Evolutionary conservation across 768 basidiomycete species (phyloP).

Genomic region (Hydnomerulius pinastri): DNA sequence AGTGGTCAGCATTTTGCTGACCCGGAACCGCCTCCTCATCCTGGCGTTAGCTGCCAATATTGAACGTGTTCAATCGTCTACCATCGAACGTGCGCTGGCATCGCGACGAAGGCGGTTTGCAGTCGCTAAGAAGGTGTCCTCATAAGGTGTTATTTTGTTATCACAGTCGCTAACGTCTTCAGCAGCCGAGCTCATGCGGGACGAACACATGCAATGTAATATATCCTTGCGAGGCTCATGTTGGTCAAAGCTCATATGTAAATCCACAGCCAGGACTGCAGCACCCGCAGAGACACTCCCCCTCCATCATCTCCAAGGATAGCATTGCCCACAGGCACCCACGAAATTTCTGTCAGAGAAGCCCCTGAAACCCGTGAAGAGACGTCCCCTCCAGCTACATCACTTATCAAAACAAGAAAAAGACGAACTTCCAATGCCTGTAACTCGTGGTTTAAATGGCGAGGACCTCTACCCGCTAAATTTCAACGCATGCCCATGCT

Average conservation of each 20-base stretch:
- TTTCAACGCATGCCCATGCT: neutral
- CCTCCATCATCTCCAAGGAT: too few species aligned
- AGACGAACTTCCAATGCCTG: neutral
- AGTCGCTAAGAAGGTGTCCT: conserved; percentile 5
- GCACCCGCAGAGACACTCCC: too few species aligned
- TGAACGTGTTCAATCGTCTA: conserved; percentile 18
- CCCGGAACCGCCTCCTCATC: neutral
- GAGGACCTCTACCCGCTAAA: conserved; percentile 15
- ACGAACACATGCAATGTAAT: neutral
- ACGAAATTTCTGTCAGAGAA: neutral
- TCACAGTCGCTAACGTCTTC: neutral
- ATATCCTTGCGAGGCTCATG: neutral
- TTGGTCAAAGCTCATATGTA: neutral
- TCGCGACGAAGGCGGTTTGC: neutral
- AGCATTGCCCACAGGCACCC: too few species aligned
- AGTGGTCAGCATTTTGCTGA: conserved; percentile 1
- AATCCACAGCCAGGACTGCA: neutral
- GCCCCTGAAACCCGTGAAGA: neutral
- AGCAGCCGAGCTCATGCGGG: neutral
- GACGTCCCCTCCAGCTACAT: too few species aligned
- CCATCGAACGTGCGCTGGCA: neutral
- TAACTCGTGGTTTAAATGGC: conserved; percentile 18
- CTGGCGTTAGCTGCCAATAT: conserved; percentile 16
- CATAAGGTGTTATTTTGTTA: neutral
- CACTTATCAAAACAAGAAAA: neutral